Percentiles rank a stretch among this genome's conserved stretches.
Evolutionary conservation across 2,329 filamentous ascomycete species (phyloP).

Genomic region (Colletotrichum cereale): DNA sequence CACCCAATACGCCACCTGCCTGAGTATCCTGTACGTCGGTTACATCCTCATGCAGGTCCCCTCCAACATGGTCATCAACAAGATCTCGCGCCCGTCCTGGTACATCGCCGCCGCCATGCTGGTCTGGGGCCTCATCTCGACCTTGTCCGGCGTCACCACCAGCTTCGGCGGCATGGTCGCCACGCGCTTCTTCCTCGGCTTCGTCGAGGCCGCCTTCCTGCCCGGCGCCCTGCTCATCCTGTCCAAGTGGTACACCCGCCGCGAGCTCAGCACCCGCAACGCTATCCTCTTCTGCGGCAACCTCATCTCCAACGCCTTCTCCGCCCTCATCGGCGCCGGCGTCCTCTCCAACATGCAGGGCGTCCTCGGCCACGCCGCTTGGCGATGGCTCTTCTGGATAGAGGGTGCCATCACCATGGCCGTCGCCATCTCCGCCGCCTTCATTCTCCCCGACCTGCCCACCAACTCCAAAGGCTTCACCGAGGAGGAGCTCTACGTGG

Average conservation of each 20-base stretch:
- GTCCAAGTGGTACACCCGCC: constrained; percentile 75
- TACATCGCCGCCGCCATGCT: constrained; percentile 67
- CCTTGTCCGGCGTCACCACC: constrained; percentile 64
- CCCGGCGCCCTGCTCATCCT: constrained; percentile 74
- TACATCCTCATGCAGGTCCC: constrained; percentile 75
- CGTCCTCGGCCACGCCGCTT: constrained; percentile 65
- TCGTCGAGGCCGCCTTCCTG: constrained; percentile 74
- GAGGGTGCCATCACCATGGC: constrained; percentile 66
- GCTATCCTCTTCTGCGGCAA: constrained; percentile 71
- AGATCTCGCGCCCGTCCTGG: constrained; percentile 62
- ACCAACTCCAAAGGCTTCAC: constrained; percentile 70
- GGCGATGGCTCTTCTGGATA: constrained; percentile 73
- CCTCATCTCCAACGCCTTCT: constrained; percentile 71
- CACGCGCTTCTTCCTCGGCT: constrained; percentile 71
- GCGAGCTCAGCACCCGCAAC: constrained; percentile 66
- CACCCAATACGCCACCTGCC: constrained; percentile 73
- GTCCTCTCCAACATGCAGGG: constrained; percentile 70
- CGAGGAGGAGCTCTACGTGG: constrained; percentile 67
- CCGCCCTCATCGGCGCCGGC: constrained; percentile 69
- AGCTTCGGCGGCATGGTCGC: constrained; percentile 67
- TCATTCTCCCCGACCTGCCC: constrained; percentile 67
- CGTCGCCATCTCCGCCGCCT: constrained; percentile 59
- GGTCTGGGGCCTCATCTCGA: constrained; percentile 72
- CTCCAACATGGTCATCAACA: constrained; percentile 69
- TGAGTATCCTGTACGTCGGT: constrained; percentile 75